Evolutionary conservation across 176 grass and related monocot species (phyloP), one percentile per base, ranked within the genome.

Genomic region (Eragrostis curvula): DNA sequence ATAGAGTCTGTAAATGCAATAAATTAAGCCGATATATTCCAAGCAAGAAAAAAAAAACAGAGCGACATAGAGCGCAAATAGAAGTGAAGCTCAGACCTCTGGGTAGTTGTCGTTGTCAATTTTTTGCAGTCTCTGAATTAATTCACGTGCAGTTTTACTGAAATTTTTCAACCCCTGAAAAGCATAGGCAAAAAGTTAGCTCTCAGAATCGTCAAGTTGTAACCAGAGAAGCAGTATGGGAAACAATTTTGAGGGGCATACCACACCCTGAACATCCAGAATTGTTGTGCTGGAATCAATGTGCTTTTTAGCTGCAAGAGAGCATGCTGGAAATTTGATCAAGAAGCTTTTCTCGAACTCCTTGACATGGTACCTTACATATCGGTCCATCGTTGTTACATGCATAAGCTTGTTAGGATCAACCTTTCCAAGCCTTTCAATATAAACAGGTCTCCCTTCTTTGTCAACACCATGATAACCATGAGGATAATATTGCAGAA

Each of bases 391-490:
- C 14, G 96, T 95, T 12, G 96, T 98, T 25, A 95, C 92, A 50
- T 90, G 73, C 96, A 98, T 98, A 86, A 98, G 92, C 66, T 91
- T 89, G 79, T 68, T 93, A 16, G 96, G 96, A 32, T 98, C 96
- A 58, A 98, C 96, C 68, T 93, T 98, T 39, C 96, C 96, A 63
- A 98, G 88, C 64, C 96, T 92, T 89, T 98, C 96, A 6, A 98
- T 95, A 85, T 98, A 98, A 59, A 98, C 87, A n/a, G 96, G 96
- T 41, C 90, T 93, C 5, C 96, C 92, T 56, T 93, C 90, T 80
- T 90, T 98, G 79, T 98, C 96, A 60, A 98, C 96, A 21, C 96
- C 92, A 39, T 98, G 96, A 81, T 98, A 98, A 71, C 96, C 96
- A 84, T 98, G 96, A 83, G 96, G 96, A 83, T 98, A 98, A 75